Evolutionary conservation across 2,329 filamentous ascomycete species (phyloP), one percentile per base, ranked within the genome.

Genomic region (Microascus cirrosus): DNA sequence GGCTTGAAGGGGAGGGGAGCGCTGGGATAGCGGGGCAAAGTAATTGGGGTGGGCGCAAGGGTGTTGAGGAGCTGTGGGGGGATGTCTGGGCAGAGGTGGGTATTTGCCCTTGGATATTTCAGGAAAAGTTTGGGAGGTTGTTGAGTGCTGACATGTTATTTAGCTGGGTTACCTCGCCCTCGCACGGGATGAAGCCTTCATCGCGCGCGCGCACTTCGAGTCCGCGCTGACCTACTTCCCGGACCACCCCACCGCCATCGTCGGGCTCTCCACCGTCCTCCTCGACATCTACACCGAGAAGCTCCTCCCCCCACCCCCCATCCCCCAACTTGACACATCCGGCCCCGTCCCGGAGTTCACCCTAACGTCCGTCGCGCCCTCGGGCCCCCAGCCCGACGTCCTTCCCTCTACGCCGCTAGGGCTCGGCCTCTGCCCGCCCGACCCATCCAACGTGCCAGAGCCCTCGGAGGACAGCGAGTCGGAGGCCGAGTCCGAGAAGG

Each of bases 71-170:
- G 69, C 74, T 95, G 53, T 90, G 87, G 86, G 91, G 82, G 34
- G 92, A 97, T 70, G 81, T 95, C 1, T 89, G 84, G 70, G 80
- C 87, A 18, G 89, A 95, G 75, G 89, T 91, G 76, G 76, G 84
- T 72, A 34, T 24, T 15, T 15, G 15, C 32, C 18, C 25, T n/a
- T 28, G 39, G 13, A 18, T 25, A 20, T 24, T 12, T 52, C 3
- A 20, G 12, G 20, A 6, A 12, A 48, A 11, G 20, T 22, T 6
- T 50, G n/a, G 45, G 36, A 42, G 36, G 36, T 13, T 42, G 3
- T 13, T 42, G 3, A 3, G 60, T 60, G 34, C 61, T 58, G 59
- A 64, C 69, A 71, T 65, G 73, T 65, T 57, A 61, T 59, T 18
- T 62, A 90, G 84, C 79, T 85, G 65, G 92, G 86, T 22, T 75